A percentile compares a stretch with the other conserved stretches of the same genome.
phyloP scores from a whole-genome alignment of 768 basidiomycete species.

The Kwoniella dendrophila region DNA sequence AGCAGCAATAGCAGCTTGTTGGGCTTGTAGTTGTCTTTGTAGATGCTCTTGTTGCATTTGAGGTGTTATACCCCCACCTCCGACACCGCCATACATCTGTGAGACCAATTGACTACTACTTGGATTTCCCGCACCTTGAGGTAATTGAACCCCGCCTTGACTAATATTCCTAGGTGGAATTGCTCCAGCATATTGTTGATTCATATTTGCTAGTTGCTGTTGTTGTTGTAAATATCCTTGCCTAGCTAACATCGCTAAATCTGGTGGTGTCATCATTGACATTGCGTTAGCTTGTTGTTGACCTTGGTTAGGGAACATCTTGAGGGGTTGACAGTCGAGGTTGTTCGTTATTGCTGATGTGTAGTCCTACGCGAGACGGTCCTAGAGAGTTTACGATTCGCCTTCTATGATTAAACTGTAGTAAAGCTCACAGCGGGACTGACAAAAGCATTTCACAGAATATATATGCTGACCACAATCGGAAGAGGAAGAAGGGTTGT shows the following conservation, averaged over 20 bases:
- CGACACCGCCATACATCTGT: no score
- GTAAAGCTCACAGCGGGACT: no score
- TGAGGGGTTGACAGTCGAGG: background rate
- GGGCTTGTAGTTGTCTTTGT: constrained; percentile 9
- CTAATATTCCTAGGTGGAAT: background rate
- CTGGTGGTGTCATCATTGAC: constrained; percentile 26
- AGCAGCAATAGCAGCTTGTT: constrained; percentile 11
- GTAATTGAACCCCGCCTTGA: no score
- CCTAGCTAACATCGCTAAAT: constrained; percentile 33
- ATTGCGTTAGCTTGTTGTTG: background rate
- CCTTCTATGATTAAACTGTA: no score
- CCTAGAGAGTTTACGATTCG: no score
- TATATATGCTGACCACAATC: no score
- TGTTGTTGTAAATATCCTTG: constrained; percentile 33
- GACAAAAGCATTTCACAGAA: no score
- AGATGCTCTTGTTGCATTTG: constrained; percentile 17
- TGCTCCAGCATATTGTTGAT: background rate
- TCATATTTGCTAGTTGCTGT: constrained; percentile 28
- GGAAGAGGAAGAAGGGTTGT: no score
- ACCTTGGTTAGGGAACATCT: background rate
- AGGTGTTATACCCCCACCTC: constrained; percentile 15
- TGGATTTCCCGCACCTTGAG: no score
- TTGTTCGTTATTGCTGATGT: background rate
- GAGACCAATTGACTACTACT: background rate
- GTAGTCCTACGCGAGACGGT: no score